phyloP scores from a whole-genome alignment of 805 yeast genomes.

The Kuraishia floccosa region DNA sequence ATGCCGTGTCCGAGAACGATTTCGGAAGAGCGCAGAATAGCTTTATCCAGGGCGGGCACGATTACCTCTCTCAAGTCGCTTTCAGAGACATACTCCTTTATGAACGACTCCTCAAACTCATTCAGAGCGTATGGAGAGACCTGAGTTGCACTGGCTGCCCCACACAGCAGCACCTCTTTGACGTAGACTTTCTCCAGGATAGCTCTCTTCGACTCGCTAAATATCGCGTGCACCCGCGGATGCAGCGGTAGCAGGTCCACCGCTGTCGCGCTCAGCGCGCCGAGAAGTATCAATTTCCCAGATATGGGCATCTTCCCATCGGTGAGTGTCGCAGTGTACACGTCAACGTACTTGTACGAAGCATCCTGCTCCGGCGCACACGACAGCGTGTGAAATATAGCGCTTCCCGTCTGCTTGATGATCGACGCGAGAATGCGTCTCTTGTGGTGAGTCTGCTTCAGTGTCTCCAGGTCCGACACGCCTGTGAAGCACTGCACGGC shows the following conservation, averaged over 20 bases:
- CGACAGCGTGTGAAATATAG: constrained; percentile 11
- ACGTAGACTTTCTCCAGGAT: constrained; percentile 17
- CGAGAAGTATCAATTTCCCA: constrained; percentile 22
- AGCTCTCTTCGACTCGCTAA: constrained; percentile 6
- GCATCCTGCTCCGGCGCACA: constrained; percentile 6
- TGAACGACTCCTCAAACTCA: constrained; percentile 32
- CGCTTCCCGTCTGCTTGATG: constrained; percentile 15
- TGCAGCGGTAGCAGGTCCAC: constrained; percentile 4
- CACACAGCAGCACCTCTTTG: constrained; percentile 30
- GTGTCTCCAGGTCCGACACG: constrained; percentile 9
- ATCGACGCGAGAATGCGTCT: constrained; percentile 24
- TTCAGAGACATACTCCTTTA: constrained; percentile 28
- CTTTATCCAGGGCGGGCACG: constrained; percentile 59
- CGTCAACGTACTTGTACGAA: constrained; percentile 6
- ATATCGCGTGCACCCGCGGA: constrained; percentile 3
- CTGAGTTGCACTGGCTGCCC: no score
- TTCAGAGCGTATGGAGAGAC: constrained; percentile 22
- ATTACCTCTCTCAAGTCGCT: constrained; percentile 25
- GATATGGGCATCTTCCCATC: constrained; percentile 18
- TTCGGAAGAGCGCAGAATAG: constrained; percentile 73
- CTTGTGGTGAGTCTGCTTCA: constrained; percentile 27
- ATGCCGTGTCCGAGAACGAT: constrained; percentile 42
- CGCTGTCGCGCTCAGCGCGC: constrained; percentile 19
- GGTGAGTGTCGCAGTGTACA: constrained; percentile 6
- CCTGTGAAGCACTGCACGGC: constrained; percentile 9